phyloP scores from a whole-genome alignment of 345 rosid species.

The Turnera subulata region DNA sequence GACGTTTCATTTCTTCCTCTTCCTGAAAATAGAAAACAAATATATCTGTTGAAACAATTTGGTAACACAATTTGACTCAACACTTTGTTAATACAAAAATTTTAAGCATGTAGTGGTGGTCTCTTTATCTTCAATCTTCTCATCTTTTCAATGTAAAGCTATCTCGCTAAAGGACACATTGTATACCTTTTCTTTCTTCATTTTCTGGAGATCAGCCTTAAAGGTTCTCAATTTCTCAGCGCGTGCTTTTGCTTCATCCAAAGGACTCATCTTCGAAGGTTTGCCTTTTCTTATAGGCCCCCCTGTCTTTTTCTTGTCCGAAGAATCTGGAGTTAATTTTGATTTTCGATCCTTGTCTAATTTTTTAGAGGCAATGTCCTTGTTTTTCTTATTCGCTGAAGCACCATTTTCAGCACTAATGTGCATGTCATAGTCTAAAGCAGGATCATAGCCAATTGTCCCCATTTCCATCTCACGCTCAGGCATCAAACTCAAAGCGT shows the following conservation, averaged over 20 bases:
- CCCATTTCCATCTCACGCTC: conserved; percentile 59
- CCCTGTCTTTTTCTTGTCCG: conserved; percentile 56
- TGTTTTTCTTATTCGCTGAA: conserved; percentile 40
- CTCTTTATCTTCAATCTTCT: background rate
- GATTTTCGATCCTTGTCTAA: conserved; percentile 55
- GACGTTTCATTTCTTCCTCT: conserved; percentile 66
- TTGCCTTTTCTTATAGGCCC: conserved; percentile 83
- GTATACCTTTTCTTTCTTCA: conserved; percentile 90
- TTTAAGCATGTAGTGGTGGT: too few relatives aligned
- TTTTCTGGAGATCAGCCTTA: conserved; percentile 92
- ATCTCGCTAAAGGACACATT: background rate
- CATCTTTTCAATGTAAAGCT: background rate
- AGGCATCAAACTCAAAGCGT: conserved; percentile 72
- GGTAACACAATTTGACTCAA: conserved; percentile 3
- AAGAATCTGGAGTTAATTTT: conserved; percentile 40
- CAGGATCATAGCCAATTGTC: conserved; percentile 62
- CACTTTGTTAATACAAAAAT: conserved; percentile 4
- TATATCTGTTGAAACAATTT: background rate
- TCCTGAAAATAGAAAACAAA: conserved; percentile 40
- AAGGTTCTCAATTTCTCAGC: conserved; percentile 86
- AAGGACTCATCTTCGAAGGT: conserved; percentile 73
- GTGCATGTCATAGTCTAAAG: conserved; percentile 70
- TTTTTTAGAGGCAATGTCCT: conserved; percentile 40
- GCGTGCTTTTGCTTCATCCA: conserved; percentile 91
- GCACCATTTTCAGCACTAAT: conserved; percentile 29